Conservation (phyloP, 257 asterid genomes). For the Nemophila menziesii region DNA sequence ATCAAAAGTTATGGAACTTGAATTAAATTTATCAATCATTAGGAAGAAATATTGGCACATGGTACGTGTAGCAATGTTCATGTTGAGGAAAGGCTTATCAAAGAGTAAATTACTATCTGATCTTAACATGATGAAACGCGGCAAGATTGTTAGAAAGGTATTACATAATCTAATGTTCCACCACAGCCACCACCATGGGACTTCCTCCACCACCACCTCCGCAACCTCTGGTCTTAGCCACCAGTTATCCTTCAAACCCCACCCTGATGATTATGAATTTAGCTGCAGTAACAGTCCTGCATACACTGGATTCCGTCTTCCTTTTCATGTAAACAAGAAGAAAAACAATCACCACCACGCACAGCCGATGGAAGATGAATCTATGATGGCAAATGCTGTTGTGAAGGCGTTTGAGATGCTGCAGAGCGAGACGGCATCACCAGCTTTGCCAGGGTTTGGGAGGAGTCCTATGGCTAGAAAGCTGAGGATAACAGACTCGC, state of each 20-base stretch:
- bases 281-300: constrained; percentile 15
- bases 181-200: constrained; percentile 5
- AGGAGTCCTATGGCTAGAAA: constrained; percentile 48
- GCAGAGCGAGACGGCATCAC: constrained; percentile 36
- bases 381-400: constrained; percentile 6
- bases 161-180: constrained; percentile 17
- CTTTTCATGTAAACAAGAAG: neutral
- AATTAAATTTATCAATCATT: constrained; percentile 13
- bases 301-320: neutral
- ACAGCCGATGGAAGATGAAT: neutral
- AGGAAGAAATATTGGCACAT: constrained; percentile 15
- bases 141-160: constrained; percentile 14
- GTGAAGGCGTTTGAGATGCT: constrained; percentile 35
- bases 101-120: constrained; percentile 18
- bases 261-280: constrained; percentile 8
- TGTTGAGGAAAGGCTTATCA: constrained; percentile 18
- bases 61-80: constrained; percentile 7
- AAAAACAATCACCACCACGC: neutral
- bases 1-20: constrained; percentile 12
- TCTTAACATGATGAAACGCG: constrained; percentile 19
- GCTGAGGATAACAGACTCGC: constrained; percentile 33
- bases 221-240: neutral
- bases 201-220: neutral
- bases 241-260: neutral
- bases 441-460: constrained; percentile 64